Evolutionary conservation across 2,329 filamentous ascomycete species (phyloP), one percentile per base, ranked within the genome.

Genomic region (Myotisia sp.): DNA sequence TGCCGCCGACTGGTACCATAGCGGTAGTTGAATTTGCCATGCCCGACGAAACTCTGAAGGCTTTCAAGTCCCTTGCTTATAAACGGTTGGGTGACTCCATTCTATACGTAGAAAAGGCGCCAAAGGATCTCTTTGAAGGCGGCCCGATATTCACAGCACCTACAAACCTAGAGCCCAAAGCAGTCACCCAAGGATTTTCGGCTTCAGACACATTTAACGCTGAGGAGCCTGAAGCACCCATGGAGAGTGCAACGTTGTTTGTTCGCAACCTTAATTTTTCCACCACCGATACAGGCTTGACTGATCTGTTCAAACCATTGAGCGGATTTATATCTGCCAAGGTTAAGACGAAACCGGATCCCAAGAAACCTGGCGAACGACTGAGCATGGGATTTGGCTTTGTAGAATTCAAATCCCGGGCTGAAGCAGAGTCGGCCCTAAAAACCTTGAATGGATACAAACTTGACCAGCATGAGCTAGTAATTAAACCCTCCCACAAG

Each of bases 301-400:
- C 74, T 5, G 79, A 86, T 48, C 70, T 75, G 16, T 95, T 95
- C 62, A 69, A 72, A 42, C 69, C 81, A 35, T 65, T 95, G 36
- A 79, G 85, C 47, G 90, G 90, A 34, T 95, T 95, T 58, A 66
- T 90, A 43, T 84, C 81, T 37, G 87, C 85, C 18, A 73, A 75
- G 44, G 85, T 98, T 44, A 94, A 94, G 64, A 94, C 84, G 16
- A 93, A 92, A 62, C 72, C 76, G 24, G 85, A 98, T 52, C 73
- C 85, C n/a, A 94, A 93, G 64, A 81, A 79, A 51, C 77, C 82
- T 12, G 83, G 81, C 6, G 79, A 92, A 56, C 71, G 79, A 3
- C 72, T 98, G 35, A 94, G 86, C 54, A 94, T 95, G 86, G 90
- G 90, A 23, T 98, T 92, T 54, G 90, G 86, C 28, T 98, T 98